Evolutionary conservation across 164 flowering plant genomes (phyloP).

Genomic region (Stephania yunnanensis): DNA sequence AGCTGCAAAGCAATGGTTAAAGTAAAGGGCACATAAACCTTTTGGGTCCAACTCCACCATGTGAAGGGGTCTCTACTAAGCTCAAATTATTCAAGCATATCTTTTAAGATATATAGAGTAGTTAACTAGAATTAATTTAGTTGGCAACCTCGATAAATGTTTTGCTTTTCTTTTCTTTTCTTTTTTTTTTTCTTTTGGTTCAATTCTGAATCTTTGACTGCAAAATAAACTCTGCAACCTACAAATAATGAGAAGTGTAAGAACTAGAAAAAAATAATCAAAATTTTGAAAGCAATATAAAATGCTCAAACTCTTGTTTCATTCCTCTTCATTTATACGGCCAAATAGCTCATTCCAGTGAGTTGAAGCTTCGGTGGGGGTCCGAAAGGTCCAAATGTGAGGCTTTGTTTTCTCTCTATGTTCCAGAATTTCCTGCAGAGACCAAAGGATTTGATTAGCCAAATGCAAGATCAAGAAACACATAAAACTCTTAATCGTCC

Average conservation of each 20-base stretch:
- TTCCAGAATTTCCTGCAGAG: slow-evolving; percentile 56
- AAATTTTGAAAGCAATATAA: background rate
- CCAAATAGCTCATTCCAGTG: slow-evolving; percentile 51
- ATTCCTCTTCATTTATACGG: slow-evolving; percentile 37
- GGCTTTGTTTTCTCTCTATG: slow-evolving; percentile 40
- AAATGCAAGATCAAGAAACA: background rate
- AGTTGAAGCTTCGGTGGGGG: slow-evolving; percentile 54
- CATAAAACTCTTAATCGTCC: background rate
- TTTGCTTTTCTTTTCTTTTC: background rate
- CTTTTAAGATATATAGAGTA: background rate
- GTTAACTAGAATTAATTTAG: too few species aligned
- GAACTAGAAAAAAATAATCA: background rate
- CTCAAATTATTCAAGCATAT: background rate
- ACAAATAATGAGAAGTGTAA: background rate
- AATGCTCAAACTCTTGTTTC: slow-evolving; percentile 24
- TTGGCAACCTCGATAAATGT: background rate
- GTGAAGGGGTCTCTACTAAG: slow-evolving; percentile 7
- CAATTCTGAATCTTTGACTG: background rate
- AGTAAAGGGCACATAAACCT: slow-evolving; percentile 7
- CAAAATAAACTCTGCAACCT: background rate
- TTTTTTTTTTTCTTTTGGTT: background rate
- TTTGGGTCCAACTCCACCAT: slow-evolving; percentile 19
- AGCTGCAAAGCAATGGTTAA: slow-evolving; percentile 32
- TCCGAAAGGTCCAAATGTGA: slow-evolving; percentile 59
- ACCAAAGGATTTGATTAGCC: background rate